Conservation (phyloP, 2,329 filamentous ascomycete species). For the Plenodomus lindquistii region DNA sequence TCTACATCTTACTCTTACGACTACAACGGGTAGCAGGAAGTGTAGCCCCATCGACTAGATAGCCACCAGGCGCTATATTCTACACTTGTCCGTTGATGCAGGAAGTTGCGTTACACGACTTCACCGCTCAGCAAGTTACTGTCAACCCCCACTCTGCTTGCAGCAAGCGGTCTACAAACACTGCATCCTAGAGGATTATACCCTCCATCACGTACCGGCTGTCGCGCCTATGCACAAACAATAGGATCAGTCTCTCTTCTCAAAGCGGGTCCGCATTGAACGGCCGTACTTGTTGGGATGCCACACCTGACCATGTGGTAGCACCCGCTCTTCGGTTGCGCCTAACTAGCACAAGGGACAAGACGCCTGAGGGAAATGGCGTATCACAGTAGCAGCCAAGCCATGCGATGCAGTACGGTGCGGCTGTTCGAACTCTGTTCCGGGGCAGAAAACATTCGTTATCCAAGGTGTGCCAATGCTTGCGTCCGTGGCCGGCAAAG, state of each 20-base stretch:
- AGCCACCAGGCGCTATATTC: constrained; percentile 3
- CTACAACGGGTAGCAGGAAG: constrained; percentile 4
- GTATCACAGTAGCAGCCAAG: neutral
- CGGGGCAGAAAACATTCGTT: neutral
- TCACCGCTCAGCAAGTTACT: constrained; percentile 14
- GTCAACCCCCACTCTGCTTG: neutral
- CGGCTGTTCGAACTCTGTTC: neutral
- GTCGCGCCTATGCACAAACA: constrained; percentile 10
- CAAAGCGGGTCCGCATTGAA: neutral
- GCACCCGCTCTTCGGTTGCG: neutral
- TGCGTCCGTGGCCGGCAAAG: neutral
- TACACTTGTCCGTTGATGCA: neutral
- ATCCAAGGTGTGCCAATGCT: neutral
- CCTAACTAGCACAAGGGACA: neutral
- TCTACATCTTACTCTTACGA: constrained; percentile 9
- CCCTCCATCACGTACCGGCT: constrained; percentile 11
- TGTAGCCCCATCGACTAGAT: constrained; percentile 1
- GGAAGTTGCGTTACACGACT: constrained; percentile 7
- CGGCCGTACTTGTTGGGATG: neutral
- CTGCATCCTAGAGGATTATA: constrained; percentile 5
- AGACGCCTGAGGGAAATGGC: neutral
- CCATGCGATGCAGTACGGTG: neutral
- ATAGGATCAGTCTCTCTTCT: neutral
- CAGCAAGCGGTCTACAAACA: constrained; percentile 4
- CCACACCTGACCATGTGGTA: neutral